phyloP scores from a whole-genome alignment of 495 filamentous ascomycete genomes.

The Chlorociboria aeruginascens region DNA sequence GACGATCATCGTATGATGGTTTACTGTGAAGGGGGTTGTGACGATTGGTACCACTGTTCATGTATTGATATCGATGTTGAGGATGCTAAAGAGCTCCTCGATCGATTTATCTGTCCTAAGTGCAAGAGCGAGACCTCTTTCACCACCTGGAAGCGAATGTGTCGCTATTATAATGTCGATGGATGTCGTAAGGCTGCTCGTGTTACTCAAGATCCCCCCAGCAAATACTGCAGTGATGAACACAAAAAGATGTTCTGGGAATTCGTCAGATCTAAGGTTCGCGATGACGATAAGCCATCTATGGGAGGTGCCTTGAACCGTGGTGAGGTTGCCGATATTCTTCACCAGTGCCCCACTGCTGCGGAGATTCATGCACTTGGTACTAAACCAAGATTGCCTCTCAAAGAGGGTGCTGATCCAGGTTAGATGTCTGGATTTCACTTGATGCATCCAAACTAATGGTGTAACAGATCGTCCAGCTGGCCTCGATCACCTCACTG shows the following conservation, averaged over 20 bases:
- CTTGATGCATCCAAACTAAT: not conserved
- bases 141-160: conserved; percentile 63
- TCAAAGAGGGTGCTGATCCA: conserved; percentile 4
- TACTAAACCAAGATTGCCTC: conserved; percentile 20
- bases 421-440: conserved; percentile 2
- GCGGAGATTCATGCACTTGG: conserved; percentile 47
- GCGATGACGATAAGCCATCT: conserved; percentile 9
- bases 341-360: conserved; percentile 33
- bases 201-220: conserved; percentile 28
- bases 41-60: conserved; percentile 65
- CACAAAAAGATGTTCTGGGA: conserved; percentile 35
- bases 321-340: conserved; percentile 43
- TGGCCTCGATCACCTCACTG: conserved; percentile 10
- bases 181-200: conserved; percentile 52
- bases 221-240: conserved; percentile 61
- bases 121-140: conserved; percentile 41
- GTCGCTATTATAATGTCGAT: conserved; percentile 31
- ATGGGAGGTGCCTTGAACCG: conserved; percentile 12
- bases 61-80: conserved; percentile 51
- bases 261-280: conserved; percentile 37
- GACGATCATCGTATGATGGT: conserved; percentile 74
- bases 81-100: conserved; percentile 42
- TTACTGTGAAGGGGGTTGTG: conserved; percentile 57
- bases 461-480: conserved; percentile 3
- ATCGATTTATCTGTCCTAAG: conserved; percentile 57